phyloP scores from a whole-genome alignment of 2,329 filamentous ascomycete species.

The Trichoderma gracile region DNA sequence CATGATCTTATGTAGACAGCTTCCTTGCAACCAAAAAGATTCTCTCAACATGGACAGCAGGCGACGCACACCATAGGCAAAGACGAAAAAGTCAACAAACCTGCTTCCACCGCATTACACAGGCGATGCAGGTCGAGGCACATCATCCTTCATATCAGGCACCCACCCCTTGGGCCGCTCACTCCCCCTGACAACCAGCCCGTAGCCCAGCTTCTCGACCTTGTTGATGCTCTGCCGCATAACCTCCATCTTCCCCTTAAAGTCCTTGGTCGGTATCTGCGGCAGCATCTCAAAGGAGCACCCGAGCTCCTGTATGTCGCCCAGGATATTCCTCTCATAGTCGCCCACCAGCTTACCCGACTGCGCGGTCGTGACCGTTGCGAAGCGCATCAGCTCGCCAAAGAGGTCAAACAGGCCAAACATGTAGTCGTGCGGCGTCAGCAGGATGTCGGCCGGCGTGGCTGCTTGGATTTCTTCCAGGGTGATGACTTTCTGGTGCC shows the following conservation, averaged over 20 bases:
- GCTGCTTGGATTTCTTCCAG: slow-evolving; percentile 58
- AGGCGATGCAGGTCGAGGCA: slow-evolving; percentile 36
- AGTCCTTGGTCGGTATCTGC: slow-evolving; percentile 57
- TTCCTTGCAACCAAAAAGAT: too few species aligned
- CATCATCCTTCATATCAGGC: slow-evolving; percentile 63
- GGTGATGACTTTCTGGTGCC: slow-evolving; percentile 71
- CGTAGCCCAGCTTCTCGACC: slow-evolving; percentile 88
- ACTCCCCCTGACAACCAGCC: slow-evolving; percentile 79
- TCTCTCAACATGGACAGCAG: background rate
- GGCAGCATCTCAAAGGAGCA: slow-evolving; percentile 73
- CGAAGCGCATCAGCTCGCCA: slow-evolving; percentile 96
- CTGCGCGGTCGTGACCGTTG: slow-evolving; percentile 82
- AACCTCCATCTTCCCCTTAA: slow-evolving; percentile 77
- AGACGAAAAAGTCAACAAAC: background rate
- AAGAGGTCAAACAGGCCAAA: slow-evolving; percentile 91
- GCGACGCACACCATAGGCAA: background rate
- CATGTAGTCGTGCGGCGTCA: slow-evolving; percentile 83
- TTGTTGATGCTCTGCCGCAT: slow-evolving; percentile 90
- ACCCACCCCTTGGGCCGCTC: slow-evolving; percentile 92
- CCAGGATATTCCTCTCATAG: slow-evolving; percentile 62
- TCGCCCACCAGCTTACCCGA: slow-evolving; percentile 55
- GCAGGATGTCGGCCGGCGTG: slow-evolving; percentile 55
- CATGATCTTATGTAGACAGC: too few species aligned
- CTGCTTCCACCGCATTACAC: slow-evolving; percentile 21
- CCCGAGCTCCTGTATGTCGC: slow-evolving; percentile 77